Conservation (phyloP, 768 basidiomycete genomes). For the Leccinum variicolor region DNA sequence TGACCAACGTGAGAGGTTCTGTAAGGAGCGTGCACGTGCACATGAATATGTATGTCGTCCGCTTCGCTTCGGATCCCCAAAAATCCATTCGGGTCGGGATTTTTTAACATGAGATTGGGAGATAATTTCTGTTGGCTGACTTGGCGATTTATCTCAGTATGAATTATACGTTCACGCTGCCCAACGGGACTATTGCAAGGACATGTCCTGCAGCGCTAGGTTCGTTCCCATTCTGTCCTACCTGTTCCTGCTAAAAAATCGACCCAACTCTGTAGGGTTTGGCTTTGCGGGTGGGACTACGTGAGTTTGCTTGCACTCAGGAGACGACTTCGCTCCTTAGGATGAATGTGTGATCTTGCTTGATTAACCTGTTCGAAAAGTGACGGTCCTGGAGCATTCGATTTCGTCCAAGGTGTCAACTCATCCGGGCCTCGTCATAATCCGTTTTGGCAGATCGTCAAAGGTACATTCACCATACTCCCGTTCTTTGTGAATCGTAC, state of each 20-base stretch:
- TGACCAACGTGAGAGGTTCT: slow-evolving; percentile 50
- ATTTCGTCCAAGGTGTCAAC: slow-evolving; percentile 75
- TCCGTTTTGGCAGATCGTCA: slow-evolving; percentile 79
- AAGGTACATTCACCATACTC: slow-evolving; percentile 36
- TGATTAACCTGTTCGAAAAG: slow-evolving; percentile 3
- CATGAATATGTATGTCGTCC: slow-evolving; percentile 58
- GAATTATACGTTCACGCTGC: slow-evolving; percentile 57
- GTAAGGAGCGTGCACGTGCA: slow-evolving; percentile 72
- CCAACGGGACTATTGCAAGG: slow-evolving; percentile 61
- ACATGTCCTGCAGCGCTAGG: slow-evolving; percentile 83
- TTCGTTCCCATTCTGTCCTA: slow-evolving; percentile 28
- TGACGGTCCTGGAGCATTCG: slow-evolving; percentile 77
- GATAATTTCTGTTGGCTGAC: neutral
- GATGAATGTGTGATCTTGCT: neutral
- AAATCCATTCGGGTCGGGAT: neutral
- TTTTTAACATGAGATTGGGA: neutral
- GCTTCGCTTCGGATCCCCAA: neutral
- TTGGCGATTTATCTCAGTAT: slow-evolving; percentile 39
- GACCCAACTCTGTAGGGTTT: slow-evolving; percentile 45
- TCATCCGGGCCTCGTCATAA: slow-evolving; percentile 55
- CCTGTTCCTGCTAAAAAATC: neutral
- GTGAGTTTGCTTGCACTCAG: slow-evolving; percentile 37
- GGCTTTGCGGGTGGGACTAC: slow-evolving; percentile 80
- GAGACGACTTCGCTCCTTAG: neutral
- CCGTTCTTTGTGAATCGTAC: neutral